Evolutionary conservation across 352 stramenopile species (phyloP).

Genomic region (Phytophthora podocarpi): DNA sequence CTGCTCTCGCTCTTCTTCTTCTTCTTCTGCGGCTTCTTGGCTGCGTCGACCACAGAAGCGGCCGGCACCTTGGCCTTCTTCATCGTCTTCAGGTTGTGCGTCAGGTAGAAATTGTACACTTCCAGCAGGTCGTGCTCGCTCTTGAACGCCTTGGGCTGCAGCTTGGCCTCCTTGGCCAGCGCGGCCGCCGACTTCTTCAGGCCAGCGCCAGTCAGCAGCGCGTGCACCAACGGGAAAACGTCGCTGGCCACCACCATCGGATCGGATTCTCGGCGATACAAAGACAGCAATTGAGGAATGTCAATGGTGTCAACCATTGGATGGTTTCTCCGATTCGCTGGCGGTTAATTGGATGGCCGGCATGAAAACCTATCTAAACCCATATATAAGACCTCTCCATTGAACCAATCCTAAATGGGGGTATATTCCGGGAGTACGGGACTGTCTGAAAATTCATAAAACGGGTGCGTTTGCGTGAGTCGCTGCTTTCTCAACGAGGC

Average conservation of each 20-base stretch:
- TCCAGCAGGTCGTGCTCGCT: constrained; percentile 71
- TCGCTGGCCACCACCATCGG: constrained; percentile 73
- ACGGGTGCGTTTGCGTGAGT: too few species aligned
- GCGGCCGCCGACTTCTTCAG: constrained; percentile 74
- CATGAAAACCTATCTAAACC: too few species aligned
- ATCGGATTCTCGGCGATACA: too few species aligned
- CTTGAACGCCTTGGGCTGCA: constrained; percentile 64
- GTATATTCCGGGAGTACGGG: too few species aligned
- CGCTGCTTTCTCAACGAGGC: too few species aligned
- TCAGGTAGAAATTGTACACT: constrained; percentile 77
- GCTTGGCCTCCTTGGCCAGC: constrained; percentile 75
- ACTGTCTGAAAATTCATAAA: too few species aligned
- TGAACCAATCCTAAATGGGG: too few species aligned
- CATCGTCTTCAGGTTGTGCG: constrained; percentile 44
- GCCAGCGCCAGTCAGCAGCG: constrained; percentile 63
- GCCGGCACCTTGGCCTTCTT: constrained; percentile 66
- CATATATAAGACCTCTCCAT: too few species aligned
- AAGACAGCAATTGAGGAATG: too few species aligned
- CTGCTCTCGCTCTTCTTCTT: constrained; percentile 17
- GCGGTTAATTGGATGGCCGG: too few species aligned
- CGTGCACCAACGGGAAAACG: constrained; percentile 76
- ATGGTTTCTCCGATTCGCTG: too few species aligned
- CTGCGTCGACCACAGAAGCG: constrained; percentile 54
- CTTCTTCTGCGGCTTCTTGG: constrained; percentile 48
- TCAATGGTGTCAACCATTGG: neutral